Evolutionary conservation across 805 yeast genomes (phyloP).

Genomic region (Brettanomyces sp.): DNA sequence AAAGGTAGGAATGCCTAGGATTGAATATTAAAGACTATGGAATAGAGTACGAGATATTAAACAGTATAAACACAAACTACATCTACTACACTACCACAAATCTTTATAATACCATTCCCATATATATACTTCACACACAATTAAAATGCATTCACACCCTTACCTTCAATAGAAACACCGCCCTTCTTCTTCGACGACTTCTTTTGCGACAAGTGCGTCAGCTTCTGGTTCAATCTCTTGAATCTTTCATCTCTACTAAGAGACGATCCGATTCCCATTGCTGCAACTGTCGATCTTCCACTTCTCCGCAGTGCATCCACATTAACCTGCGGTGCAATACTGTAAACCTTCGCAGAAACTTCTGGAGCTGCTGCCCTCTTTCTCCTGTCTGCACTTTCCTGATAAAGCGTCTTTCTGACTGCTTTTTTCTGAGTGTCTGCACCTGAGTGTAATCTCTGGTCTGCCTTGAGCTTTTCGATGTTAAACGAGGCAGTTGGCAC

Average conservation of each 20-base stretch:
- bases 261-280: slow-evolving; percentile 41
- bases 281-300: slow-evolving; percentile 27
- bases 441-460: slow-evolving; percentile 23
- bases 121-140: no score
- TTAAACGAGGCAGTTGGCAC: slow-evolving; percentile 64
- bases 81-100: neutral
- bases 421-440: slow-evolving; percentile 21
- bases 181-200: slow-evolving; percentile 39
- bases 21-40: no score
- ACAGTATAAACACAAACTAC: neutral
- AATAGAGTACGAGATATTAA: no score
- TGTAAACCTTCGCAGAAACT: slow-evolving; percentile 79
- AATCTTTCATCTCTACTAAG: slow-evolving; percentile 67
- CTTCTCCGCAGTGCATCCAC: slow-evolving; percentile 33
- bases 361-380: slow-evolving; percentile 95
- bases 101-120: no score
- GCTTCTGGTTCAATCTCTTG: slow-evolving; percentile 61
- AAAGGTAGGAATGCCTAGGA: no score
- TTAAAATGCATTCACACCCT: slow-evolving; percentile 23
- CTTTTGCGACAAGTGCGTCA: slow-evolving; percentile 37
- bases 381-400: slow-evolving; percentile 83
- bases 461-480: slow-evolving; percentile 40
- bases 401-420: slow-evolving; percentile 55
- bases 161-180: slow-evolving; percentile 77
- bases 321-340: slow-evolving; percentile 78